These are phyloP conservation scores for Blastocystis sp. DNA, from an alignment of 352 stramenopile genomes.

Conservation along the genomic window DNA sequence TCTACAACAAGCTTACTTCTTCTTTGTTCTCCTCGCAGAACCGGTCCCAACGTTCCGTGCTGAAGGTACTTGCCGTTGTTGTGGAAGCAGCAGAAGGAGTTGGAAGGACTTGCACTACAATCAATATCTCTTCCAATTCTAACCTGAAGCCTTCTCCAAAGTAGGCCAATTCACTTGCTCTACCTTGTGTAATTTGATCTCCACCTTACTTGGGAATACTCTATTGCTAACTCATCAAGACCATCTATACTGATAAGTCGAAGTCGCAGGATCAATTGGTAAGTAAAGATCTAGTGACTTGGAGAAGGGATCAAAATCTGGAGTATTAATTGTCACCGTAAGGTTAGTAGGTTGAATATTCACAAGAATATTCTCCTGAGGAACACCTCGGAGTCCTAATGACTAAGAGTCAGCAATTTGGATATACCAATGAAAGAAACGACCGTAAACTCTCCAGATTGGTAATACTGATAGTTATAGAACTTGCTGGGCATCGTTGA, in stretches of 20 bases:
- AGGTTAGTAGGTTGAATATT: constrained; percentile 41
- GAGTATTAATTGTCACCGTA: constrained; percentile 36
- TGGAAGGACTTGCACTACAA: constrained; percentile 2
- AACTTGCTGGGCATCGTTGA: background rate
- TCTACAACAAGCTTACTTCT: background rate
- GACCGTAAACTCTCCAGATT: constrained; percentile 30
- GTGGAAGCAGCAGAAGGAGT: background rate
- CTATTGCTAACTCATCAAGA: background rate
- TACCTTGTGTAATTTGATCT: constrained; percentile 53
- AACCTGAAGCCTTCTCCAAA: constrained; percentile 3
- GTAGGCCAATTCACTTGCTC: constrained; percentile 35
- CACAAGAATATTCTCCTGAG: constrained; percentile 26
- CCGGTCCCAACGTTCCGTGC: constrained; percentile 40
- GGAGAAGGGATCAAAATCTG: constrained; percentile 46
- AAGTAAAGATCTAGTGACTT: constrained; percentile 39
- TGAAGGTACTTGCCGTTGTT: background rate
- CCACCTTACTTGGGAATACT: constrained; percentile 55
- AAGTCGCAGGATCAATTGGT: constrained; percentile 26
- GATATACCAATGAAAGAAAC: constrained; percentile 52
- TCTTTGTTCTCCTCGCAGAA: constrained; percentile 49
- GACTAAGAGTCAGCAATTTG: background rate
- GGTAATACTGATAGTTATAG: constrained; percentile 56
- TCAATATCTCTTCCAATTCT: background rate
- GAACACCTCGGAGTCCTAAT: constrained; percentile 18
- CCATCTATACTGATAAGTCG: constrained; percentile 34